These are phyloP conservation scores for Talaromyces wortmannii DNA, from an alignment of 495 filamentous ascomycete genomes.

Conservation along the genomic window DNA sequence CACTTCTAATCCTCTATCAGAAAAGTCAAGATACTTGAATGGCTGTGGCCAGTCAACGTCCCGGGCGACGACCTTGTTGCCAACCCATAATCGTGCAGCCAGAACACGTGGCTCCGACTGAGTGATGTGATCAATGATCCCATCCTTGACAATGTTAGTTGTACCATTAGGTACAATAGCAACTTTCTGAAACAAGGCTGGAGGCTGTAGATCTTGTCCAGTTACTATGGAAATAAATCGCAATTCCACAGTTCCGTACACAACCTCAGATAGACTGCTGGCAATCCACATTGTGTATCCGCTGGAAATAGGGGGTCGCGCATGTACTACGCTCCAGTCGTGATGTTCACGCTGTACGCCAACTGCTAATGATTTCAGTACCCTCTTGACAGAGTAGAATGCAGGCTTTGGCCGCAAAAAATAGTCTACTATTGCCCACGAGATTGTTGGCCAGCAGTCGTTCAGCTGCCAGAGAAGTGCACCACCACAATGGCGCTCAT, in stretches of 20 bases:
- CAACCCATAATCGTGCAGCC: conserved; percentile 51
- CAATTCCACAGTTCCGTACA: conserved; percentile 54
- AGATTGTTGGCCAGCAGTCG: conserved; percentile 93
- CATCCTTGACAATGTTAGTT: conserved; percentile 61
- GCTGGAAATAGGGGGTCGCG: conserved; percentile 45
- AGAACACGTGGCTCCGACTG: conserved; percentile 50
- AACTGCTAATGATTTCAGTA: conserved; percentile 67
- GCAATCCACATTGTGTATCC: conserved; percentile 74
- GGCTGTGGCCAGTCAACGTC: conserved; percentile 92
- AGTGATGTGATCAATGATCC: conserved; percentile 46
- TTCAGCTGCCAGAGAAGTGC: conserved; percentile 96
- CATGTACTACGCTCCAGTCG: conserved; percentile 57
- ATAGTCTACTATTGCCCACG: conserved; percentile 83
- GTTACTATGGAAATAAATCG: conserved; percentile 67
- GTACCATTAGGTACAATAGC: conserved; percentile 62
- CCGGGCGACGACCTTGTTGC: conserved; percentile 58
- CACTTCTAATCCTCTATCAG: conserved; percentile 27
- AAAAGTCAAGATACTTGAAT: conserved; percentile 76
- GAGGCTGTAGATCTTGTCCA: conserved; percentile 53
- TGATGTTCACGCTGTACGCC: conserved; percentile 70
- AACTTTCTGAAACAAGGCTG: conserved; percentile 44
- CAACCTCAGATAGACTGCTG: conserved; percentile 54
- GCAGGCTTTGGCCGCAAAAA: conserved; percentile 83
- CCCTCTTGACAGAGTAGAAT: conserved; percentile 82
- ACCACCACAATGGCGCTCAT: conserved; percentile 72